Evolutionary conservation across 2,329 filamentous ascomycete genomes (phyloP).

Genomic region (Emericellopsis atlantica): DNA sequence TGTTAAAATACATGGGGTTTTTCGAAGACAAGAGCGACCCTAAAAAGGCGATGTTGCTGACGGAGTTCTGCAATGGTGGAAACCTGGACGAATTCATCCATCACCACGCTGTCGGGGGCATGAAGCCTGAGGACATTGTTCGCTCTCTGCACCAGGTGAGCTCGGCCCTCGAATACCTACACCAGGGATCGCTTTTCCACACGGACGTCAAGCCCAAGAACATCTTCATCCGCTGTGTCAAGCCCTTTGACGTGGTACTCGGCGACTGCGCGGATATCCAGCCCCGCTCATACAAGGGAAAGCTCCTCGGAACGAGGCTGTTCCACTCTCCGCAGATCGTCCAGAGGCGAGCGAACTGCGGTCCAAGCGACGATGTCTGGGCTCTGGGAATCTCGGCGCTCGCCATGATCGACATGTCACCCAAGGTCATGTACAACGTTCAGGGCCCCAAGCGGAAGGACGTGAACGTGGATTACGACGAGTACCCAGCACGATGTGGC

Average conservation of each 20-base stretch:
- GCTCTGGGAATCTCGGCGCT: slow-evolving; percentile 17
- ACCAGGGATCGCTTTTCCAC: slow-evolving; percentile 11
- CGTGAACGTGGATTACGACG: background rate
- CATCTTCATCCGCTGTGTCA: slow-evolving; percentile 13
- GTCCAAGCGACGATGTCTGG: slow-evolving; percentile 19
- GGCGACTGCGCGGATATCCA: slow-evolving; percentile 18
- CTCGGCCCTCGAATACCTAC: slow-evolving; percentile 13
- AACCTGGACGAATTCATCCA: slow-evolving; percentile 14
- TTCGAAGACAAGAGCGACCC: slow-evolving; percentile 8
- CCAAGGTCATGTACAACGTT: slow-evolving; percentile 4
- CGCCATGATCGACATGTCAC: slow-evolving; percentile 16
- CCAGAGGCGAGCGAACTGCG: slow-evolving; percentile 6
- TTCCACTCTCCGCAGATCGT: slow-evolving; percentile 18
- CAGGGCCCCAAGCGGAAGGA: slow-evolving; percentile 6
- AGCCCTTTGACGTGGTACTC: slow-evolving; percentile 15
- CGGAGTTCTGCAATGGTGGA: slow-evolving; percentile 15
- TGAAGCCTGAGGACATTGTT: slow-evolving; percentile 7
- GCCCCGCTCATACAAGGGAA: slow-evolving; percentile 3
- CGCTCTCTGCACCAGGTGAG: slow-evolving; percentile 10
- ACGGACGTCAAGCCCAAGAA: slow-evolving; percentile 19
- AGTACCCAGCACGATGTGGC: slow-evolving; percentile 11
- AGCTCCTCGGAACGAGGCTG: slow-evolving; percentile 9
- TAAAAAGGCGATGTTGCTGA: slow-evolving; percentile 12
- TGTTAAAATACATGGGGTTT: slow-evolving; percentile 15
- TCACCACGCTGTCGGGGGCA: slow-evolving; percentile 6